Percentiles rank a stretch among this genome's conserved stretches.
Evolutionary conservation across 768 basidiomycete genomes (phyloP).

Genomic region (Panaeolus papilionaceus): DNA sequence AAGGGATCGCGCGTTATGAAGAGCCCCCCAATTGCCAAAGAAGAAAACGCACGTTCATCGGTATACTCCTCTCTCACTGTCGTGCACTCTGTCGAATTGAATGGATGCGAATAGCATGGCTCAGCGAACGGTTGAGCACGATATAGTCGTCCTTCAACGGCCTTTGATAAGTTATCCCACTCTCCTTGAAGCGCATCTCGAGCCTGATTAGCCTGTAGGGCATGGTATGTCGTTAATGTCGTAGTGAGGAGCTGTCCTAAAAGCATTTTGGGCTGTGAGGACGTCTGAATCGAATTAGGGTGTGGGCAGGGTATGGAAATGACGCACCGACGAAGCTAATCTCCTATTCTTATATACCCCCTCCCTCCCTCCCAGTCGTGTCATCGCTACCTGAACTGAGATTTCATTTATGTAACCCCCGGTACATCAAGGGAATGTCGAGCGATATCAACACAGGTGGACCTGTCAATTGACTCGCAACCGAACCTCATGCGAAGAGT

Average conservation of each 20-base stretch:
- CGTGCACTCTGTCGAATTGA: conserved; percentile 24
- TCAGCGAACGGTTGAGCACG: conserved; percentile 25
- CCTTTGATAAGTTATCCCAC: conserved; percentile 24
- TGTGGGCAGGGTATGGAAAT: not conserved
- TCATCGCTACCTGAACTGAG: not conserved
- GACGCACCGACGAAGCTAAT: not conserved
- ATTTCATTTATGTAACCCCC: not conserved
- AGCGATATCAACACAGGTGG: not conserved
- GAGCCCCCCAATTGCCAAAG: not conserved
- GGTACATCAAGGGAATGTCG: not conserved
- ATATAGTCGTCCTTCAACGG: conserved; percentile 26
- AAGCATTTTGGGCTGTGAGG: not conserved
- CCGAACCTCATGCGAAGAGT: not conserved
- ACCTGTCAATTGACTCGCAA: not conserved
- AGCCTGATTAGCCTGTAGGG: not conserved
- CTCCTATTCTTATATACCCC: conserved; percentile 3
- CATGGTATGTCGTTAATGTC: not conserved
- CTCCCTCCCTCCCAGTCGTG: not conserved
- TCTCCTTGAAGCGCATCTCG: not conserved
- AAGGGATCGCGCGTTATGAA: not conserved
- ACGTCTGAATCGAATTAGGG: not conserved
- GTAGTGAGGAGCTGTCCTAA: not conserved
- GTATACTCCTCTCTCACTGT: conserved; percentile 22
- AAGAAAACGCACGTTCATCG: conserved; percentile 24
- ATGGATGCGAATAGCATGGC: conserved; percentile 27